phyloP scores from a whole-genome alignment of 2,329 filamentous ascomycete species.

The Sphaerulina populicola region DNA sequence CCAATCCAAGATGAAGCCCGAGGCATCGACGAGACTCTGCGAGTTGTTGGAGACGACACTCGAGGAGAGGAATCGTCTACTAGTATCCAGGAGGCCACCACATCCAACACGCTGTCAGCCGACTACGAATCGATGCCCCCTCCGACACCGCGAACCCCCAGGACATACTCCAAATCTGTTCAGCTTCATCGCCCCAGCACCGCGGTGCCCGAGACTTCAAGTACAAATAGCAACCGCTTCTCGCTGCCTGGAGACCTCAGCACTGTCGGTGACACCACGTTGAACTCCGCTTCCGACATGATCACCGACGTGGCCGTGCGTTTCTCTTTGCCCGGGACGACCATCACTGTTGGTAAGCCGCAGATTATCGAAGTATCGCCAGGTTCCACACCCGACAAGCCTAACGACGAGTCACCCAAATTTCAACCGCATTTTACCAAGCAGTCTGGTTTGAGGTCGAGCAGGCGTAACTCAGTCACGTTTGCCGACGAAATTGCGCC shows the following conservation, averaged over 20 bases:
- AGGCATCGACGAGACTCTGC: constrained; percentile 27
- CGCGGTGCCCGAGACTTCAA: constrained; percentile 21
- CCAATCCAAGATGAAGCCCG: constrained; percentile 27
- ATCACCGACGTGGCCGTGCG: constrained; percentile 34
- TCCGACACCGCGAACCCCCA: constrained; percentile 27
- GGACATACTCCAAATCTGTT: constrained; percentile 31
- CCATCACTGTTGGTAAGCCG: constrained; percentile 32
- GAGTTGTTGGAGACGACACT: constrained; percentile 6
- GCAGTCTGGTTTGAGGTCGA: constrained; percentile 14
- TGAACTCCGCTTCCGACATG: constrained; percentile 29
- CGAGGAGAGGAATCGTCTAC: constrained; percentile 10
- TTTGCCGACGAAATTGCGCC: constrained; percentile 33
- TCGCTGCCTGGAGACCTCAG: constrained; percentile 30
- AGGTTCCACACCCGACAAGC: constrained; percentile 26
- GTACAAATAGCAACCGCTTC: constrained; percentile 24
- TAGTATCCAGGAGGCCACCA: constrained; percentile 3
- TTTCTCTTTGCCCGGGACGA: constrained; percentile 32
- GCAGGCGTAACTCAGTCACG: constrained; percentile 25
- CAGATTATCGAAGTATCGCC: constrained; percentile 30
- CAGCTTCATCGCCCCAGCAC: constrained; percentile 23
- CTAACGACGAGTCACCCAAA: constrained; percentile 13
- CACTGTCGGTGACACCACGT: constrained; percentile 27
- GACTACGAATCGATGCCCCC: constrained; percentile 21
- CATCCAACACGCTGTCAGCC: constrained; percentile 3
- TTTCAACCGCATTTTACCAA: constrained; percentile 18